Base-by-base conservation (phyloP, 768 basidiomycete genomes). In the Amanita pallidorosea region DNA sequence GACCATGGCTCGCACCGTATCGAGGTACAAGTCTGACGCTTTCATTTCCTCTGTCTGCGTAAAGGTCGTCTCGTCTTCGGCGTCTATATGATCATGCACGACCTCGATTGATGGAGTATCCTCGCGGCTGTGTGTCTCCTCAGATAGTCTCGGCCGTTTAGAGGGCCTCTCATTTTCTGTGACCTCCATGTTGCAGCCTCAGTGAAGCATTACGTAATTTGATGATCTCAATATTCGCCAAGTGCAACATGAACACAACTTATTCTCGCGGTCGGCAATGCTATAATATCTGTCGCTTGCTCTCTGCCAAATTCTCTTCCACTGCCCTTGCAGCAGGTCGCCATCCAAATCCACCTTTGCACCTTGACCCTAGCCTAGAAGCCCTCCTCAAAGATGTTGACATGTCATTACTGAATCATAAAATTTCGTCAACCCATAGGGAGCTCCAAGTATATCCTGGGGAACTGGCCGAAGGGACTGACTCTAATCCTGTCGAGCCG, bases 11-110 rank as follows among this genome's bases (percentile, higher is more conserved):
- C 85, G 64, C 67, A 87, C 93, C 53, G 93, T 96, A 70, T 97
- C 93, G 48, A 97, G 81, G 65, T 96, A 96, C 59, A 96, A 73
- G 67, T 97, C 93, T 48, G 89, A 87, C 34, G 88, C 75, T 27
- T 70, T 70, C 40, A 66, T 61, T 51, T 70, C 68, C 52, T 68
- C 67, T 8, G 53, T 51, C 45, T 59, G 58, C 33, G 56, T 52
- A 18, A 43, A 43, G 11, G 57, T 47, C 23, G 64, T 63, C 47
- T 71, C 67, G 42, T 67, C 62, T n/a, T 71, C 70, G 11, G 59
- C 57, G 11, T 70, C 69, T 8, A 53, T 55, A n/a, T 62, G 59
- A n/a, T 60, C 58, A 4, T 59, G 54, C 15, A 58, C 55, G 9
- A 44, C 44, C 15, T 40, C 37, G 20, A 53, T 40, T 42, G 47